Percentiles rank a stretch among this genome's conserved stretches.
Conservation (phyloP, 768 basidiomycete genomes). For the Boletus reticuloceps region DNA sequence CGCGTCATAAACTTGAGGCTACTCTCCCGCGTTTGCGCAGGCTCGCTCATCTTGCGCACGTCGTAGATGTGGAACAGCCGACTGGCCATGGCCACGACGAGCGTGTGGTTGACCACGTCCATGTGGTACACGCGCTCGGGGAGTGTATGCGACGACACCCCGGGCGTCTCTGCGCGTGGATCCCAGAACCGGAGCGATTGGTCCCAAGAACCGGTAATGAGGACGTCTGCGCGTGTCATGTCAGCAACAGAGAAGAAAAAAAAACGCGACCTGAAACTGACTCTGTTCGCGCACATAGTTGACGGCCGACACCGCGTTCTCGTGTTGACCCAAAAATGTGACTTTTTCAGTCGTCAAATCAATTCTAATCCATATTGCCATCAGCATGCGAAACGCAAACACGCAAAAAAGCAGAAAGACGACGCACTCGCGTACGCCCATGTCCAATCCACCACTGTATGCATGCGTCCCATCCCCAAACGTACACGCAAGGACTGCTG, state of each 20-base stretch:
- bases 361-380: conserved; percentile 39
- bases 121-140: conserved; percentile 87
- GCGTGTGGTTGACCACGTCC: conserved; percentile 71
- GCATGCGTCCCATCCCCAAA: conserved; percentile 67
- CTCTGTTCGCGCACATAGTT: conserved; percentile 65
- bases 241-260: not conserved
- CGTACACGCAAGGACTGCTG: conserved; percentile 80
- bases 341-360: conserved; percentile 74
- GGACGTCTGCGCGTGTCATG: conserved; percentile 43
- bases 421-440: conserved; percentile 71
- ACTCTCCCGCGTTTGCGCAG: conserved; percentile 82
- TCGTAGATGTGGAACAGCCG: conserved; percentile 90
- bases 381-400: too few relatives aligned
- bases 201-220: conserved; percentile 94
- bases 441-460: conserved; percentile 87
- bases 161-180: conserved; percentile 55
- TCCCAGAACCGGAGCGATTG: conserved; percentile 88
- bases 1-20: conserved; percentile 95
- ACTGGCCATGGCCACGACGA: conserved; percentile 93
- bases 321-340: conserved; percentile 75
- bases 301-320: conserved; percentile 76
- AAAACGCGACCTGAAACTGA: not conserved
- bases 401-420: not conserved
- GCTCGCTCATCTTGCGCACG: conserved; percentile 70
- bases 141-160: conserved; percentile 57